Base-by-base conservation (phyloP, 2,329 filamentous ascomycete genomes). In the Mycosphaerella sp. region DNA sequence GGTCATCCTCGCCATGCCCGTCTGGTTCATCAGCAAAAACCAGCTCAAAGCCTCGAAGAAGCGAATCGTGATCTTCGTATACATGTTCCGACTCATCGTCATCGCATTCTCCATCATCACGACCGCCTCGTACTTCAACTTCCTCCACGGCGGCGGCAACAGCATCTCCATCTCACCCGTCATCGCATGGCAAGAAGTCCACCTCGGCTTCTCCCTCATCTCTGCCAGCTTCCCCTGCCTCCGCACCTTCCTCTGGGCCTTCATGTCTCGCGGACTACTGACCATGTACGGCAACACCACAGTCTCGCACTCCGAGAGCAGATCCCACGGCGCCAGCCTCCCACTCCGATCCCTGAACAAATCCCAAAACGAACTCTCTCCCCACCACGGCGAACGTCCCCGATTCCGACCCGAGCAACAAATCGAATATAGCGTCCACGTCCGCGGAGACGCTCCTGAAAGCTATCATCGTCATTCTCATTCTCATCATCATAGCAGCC, bases 151-250 rank as follows among this genome's bases (percentile, higher is more conserved):
- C 40, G 52, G 50, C 16, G 43, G 35, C 21, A 42, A 54, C 40
- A 59, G 45, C 53, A 58, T 63, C 50, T 53, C 49, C 45, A 55
- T 61, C 17, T 48, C 54, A 17, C 52, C 57, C 4, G 55, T 55
- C 9, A 40, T 62, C 8, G 56, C 55, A 30, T 58, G 58, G 52
- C 52, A 63, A 52, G 55, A 62, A 52, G 52, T 57, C 41, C 50
- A 57, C 3, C 54, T 63, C 10, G 54, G 53, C 44, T 59, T 59
- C 49, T 55, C 56, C 35, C 59, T 63, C 42, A 57, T 63, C 44
- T 57, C 59, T 16, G 59, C 61, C 37, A 61, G 59, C 8, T 61
- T 61, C 18, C 61, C 61, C 1, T 61, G 56, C 37, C 47, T 63
- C 7, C 49, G 58, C 30, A 46, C 53, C n/a, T 63, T 63, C 52